Base-by-base conservation (phyloP, 805 yeast species). In the Lipomyces chichibuensis region DNA sequence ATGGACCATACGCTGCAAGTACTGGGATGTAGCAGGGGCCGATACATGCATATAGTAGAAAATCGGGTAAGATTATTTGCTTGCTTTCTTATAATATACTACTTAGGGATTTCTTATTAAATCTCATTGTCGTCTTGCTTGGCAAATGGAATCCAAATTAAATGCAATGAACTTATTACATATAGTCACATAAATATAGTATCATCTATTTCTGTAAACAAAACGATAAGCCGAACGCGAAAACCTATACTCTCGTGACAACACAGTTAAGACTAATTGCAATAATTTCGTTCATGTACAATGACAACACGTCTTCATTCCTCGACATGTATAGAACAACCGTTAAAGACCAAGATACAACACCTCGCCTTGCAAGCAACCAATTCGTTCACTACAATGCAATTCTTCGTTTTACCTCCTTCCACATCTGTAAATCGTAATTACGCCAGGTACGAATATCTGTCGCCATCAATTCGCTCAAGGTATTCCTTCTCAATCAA, bases 401-500 rank as follows among this genome's bases (percentile, higher is more conserved):
- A 43, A 43, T n/a, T 7, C 8, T n/a, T n/a, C 20, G n/a, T 17
- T 43, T 43, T n/a, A n/a, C 20, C 23, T 43, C 20, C 5, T 43
- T 17, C 49, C 49, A n/a, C 49, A 14, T 5, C n/a, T 23, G 11
- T 14, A 9, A 49, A n/a, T n/a, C 27, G 11, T 11, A 23, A 9
- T 58, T 71, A 92, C 51, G 97, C 96, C 70, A 93, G 80, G 76
- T 94, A 94, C 74, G 89, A 90, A 75, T 92, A 92, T 39, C 88
- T 84, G 63, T 88, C 88, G 58, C 84, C 87, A 55, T 87, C 90
- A 66, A 87, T 83, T 76, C 99, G 87, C 73, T 87, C 87, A 69
- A 94, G 79, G 76, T 91, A 94, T 74, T 91, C 96, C 77, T 88
- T 88, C 69, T 93, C 97, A 60, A 94, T 89, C 76, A 94, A 85